Evolutionary conservation across 2,329 filamentous ascomycete genomes (phyloP).

Genomic region (Tolypocladium capitatum): DNA sequence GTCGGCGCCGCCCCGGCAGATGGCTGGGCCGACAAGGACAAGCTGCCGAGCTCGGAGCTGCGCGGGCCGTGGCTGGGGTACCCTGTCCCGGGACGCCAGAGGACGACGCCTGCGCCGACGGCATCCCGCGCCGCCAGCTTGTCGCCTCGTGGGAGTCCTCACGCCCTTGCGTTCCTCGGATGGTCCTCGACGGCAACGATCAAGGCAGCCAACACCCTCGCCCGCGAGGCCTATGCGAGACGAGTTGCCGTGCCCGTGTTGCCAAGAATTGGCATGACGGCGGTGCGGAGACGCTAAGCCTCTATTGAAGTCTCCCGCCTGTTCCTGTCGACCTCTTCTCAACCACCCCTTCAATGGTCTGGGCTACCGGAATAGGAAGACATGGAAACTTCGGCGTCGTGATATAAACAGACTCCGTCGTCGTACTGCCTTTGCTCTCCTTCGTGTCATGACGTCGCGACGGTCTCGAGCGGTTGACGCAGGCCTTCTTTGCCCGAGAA

Average conservation of each 20-base stretch:
- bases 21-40: constrained; percentile 22
- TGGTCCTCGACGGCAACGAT: background rate
- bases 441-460: too few species aligned
- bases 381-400: background rate
- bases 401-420: too few species aligned
- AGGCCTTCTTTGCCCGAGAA: too few species aligned
- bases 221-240: constrained; percentile 37
- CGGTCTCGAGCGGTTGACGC: too few species aligned
- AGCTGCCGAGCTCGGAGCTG: constrained; percentile 34
- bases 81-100: constrained; percentile 22
- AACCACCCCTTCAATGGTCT: too few species aligned
- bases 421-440: too few species aligned
- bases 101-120: constrained; percentile 21
- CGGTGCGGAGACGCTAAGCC: constrained; percentile 7
- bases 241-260: constrained; percentile 11
- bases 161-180: background rate
- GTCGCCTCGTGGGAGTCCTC: constrained; percentile 20
- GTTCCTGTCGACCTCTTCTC: background rate
- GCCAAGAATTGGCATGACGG: constrained; percentile 10
- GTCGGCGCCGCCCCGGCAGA: constrained; percentile 38
- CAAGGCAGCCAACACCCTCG: constrained; percentile 22
- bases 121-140: constrained; percentile 13
- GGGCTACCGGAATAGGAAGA: background rate
- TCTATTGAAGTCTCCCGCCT: background rate
- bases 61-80: constrained; percentile 39